Evolutionary conservation across 257 asterid genomes (phyloP).

Genomic region (Nicotiana noctiflora): DNA sequence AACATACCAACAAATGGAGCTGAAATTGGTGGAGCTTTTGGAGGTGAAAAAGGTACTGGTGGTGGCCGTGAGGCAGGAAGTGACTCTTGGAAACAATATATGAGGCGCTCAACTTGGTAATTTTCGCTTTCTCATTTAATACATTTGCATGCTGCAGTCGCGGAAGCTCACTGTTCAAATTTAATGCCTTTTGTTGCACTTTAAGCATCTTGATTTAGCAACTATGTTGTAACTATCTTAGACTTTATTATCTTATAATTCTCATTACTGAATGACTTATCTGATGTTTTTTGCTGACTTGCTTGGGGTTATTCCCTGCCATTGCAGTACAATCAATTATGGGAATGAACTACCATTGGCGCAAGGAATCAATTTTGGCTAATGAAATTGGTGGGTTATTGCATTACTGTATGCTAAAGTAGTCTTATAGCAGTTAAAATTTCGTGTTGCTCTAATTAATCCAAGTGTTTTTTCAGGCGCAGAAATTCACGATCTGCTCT

Average conservation of each 20-base stretch:
- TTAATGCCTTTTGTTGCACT: background rate
- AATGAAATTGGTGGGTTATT: conserved; percentile 10
- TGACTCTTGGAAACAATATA: conserved; percentile 97
- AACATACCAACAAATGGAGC: conserved; percentile 98
- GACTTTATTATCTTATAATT: background rate
- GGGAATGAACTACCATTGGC: conserved; percentile 79
- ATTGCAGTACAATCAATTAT: conserved; percentile 66
- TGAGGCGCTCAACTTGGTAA: conserved; percentile 99
- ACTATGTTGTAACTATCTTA: background rate
- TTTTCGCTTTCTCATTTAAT: background rate
- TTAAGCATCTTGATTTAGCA: background rate
- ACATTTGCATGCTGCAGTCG: background rate
- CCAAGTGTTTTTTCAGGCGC: background rate
- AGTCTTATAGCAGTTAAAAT: background rate
- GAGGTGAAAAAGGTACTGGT: conserved; percentile 97
- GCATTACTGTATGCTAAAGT: background rate
- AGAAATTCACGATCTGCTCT: background rate
- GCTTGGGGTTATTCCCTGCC: background rate
- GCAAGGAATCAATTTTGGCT: conserved; percentile 81
- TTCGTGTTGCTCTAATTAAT: background rate
- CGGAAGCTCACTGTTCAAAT: background rate
- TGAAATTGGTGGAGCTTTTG: conserved; percentile 99
- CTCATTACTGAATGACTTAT: background rate
- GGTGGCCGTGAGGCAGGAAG: conserved; percentile 99
- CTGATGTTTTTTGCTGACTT: background rate